Evolutionary conservation across 495 filamentous ascomycete genomes (phyloP), one percentile per base, ranked within the genome.

Genomic region (Aspergillus affinis): DNA sequence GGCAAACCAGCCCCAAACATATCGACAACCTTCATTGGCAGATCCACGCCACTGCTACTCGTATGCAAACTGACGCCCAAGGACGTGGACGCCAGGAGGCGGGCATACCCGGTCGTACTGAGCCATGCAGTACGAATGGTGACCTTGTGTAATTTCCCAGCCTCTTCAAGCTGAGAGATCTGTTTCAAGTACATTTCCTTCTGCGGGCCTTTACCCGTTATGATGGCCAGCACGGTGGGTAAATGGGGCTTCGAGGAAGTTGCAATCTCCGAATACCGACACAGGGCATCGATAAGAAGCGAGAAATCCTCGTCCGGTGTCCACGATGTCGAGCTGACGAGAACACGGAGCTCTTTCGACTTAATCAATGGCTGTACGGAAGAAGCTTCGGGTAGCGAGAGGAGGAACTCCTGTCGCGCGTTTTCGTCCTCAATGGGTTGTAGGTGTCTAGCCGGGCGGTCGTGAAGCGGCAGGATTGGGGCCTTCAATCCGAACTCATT

Each of bases 1-100:
- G 94, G 94, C 54, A 99, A 73, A 0, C 94, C 94, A 0, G 91
- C 88, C 0, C 94, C 94, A 68, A 98, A 97, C 90, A 99, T 94
- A 66, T 99, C 94, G 6, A 99, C 93, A 8, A 99, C 93, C 75
- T 99, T 99, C 94, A 99, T 99, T 0, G 94, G 94, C 21, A 99
- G 75, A 75, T 99, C 94, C 0, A 99, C 91, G 3, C 94, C 94
- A 48, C 91, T 96, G 64, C 88, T 93, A 62, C 90, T 95, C 55
- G 84, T 95, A 72, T 99, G 94, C 51, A 99, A 78, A 65, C 90
- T 94, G 18, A 99, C 84, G 2, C 94, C 94, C 12, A 98, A 72
- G 59, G 97, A 94, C 18, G 94, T 93, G 48, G 87, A 88, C 27
- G 87, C 91, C n/a, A 99, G 81, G 13, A 98, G 81, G 5, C 73